Percentiles rank a stretch among this genome's conserved stretches.
Conservation (phyloP, 345 rosid genomes). For the Limnanthes douglasii region DNA sequence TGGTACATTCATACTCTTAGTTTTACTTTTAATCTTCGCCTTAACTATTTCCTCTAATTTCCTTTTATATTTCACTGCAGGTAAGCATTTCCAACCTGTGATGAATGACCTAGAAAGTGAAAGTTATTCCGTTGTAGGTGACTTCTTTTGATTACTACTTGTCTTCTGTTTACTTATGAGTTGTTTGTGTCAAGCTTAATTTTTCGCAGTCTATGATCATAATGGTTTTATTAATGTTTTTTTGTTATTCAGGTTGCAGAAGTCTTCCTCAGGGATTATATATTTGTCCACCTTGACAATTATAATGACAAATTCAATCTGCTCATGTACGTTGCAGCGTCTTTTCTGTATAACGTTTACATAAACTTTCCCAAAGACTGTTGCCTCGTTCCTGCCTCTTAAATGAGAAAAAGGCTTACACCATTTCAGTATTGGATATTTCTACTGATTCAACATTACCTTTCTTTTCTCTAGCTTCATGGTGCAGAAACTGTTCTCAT, state of each 20-base stretch:
- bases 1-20: conserved; percentile 24
- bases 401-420: conserved; percentile 1
- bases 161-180: too few species aligned
- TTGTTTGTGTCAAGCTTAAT: too few species aligned
- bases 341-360: conserved; percentile 1
- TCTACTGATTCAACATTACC: conserved; percentile 7
- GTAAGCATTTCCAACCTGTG: conserved; percentile 66
- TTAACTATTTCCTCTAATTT: conserved; percentile 8
- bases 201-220: neutral
- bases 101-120: conserved; percentile 48
- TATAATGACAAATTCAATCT: conserved; percentile 87
- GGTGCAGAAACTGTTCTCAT: conserved; percentile 92
- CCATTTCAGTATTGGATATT: neutral
- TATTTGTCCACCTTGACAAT: conserved; percentile 70
- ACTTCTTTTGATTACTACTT: too few species aligned
- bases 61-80: conserved; percentile 17
- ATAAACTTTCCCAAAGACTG: too few species aligned
- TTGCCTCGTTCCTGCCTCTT: too few species aligned
- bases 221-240: conserved; percentile 1
- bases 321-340: conserved; percentile 43
- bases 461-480: conserved; percentile 48
- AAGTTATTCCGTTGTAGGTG: conserved; percentile 38
- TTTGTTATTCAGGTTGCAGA: conserved; percentile 48
- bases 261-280: conserved; percentile 48
- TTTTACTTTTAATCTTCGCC: conserved; percentile 1